These are phyloP conservation scores for Phaffomyces antillensis DNA, from an alignment of 805 yeast species.

Conservation along the genomic window DNA sequence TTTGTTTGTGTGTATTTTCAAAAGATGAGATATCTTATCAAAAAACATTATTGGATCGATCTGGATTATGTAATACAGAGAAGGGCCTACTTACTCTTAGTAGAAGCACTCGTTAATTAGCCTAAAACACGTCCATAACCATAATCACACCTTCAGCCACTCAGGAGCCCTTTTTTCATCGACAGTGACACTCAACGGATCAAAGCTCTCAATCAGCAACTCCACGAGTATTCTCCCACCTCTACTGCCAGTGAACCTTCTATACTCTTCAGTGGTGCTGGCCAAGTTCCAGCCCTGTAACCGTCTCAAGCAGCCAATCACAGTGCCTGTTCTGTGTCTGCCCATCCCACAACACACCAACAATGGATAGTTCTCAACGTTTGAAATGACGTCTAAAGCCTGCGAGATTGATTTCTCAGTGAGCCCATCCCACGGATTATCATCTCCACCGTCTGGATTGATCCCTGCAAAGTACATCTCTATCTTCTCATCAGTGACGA, in stretches of 20 bases:
- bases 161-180: conserved; percentile 38
- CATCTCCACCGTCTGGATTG: conserved; percentile 66
- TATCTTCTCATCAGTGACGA: conserved; percentile 66
- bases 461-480: conserved; percentile 77
- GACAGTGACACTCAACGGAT: conserved; percentile 37
- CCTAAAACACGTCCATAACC: too few relatives aligned
- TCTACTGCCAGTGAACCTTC: conserved; percentile 86
- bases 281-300: conserved; percentile 98
- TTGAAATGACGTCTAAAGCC: conserved; percentile 70
- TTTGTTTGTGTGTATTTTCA: not conserved
- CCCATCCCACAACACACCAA: conserved; percentile 98
- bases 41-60: too few relatives aligned
- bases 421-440: conserved; percentile 94
- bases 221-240: conserved; percentile 94
- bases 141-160: conserved; percentile 34
- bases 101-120: too few relatives aligned
- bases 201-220: conserved; percentile 72
- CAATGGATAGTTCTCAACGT: conserved; percentile 72
- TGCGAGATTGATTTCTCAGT: conserved; percentile 74
- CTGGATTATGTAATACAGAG: not conserved
- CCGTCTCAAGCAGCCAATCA: conserved; percentile 86
- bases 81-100: too few relatives aligned
- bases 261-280: conserved; percentile 83
- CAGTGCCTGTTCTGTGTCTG: conserved; percentile 94
- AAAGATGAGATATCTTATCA: too few relatives aligned